These are phyloP conservation scores for Ophiostoma triangulosporum DNA, from an alignment of 2,329 filamentous ascomycete genomes.

Conservation along the genomic window DNA sequence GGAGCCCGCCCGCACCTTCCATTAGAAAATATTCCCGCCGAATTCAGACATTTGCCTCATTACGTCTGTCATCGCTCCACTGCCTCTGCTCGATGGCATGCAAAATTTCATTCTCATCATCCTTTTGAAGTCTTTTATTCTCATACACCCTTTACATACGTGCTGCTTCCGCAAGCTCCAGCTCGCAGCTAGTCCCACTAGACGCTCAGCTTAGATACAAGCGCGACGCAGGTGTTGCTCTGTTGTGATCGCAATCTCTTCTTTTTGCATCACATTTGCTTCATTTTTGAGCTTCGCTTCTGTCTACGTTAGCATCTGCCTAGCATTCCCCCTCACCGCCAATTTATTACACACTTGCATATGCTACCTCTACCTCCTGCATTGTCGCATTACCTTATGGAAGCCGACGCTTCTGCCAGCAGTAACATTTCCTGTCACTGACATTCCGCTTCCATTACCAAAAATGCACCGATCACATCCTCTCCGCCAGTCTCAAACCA, in stretches of 20 bases:
- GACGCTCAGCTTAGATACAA: background rate
- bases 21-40: background rate
- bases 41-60: background rate
- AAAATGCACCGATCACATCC: constrained; percentile 47
- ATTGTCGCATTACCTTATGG: constrained; percentile 4
- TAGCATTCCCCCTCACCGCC: background rate
- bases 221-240: constrained; percentile 5
- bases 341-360: background rate
- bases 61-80: background rate
- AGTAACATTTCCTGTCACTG: constrained; percentile 16
- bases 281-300: background rate
- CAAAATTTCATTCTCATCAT: constrained; percentile 7
- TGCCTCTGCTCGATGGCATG: constrained; percentile 10
- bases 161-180: background rate
- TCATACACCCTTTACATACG: background rate
- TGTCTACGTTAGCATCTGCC: background rate
- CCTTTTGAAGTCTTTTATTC: constrained; percentile 1
- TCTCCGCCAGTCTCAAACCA: constrained; percentile 41
- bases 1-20: constrained; percentile 4
- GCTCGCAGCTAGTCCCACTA: background rate
- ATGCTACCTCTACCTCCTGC: background rate
- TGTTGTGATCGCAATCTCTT: constrained; percentile 4
- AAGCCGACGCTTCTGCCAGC: constrained; percentile 3
- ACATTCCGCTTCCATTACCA: constrained; percentile 14
- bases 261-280: constrained; percentile 3